Base-by-base conservation (phyloP, 2,329 filamentous ascomycete genomes). In the Exophiala alcalophila region DNA sequence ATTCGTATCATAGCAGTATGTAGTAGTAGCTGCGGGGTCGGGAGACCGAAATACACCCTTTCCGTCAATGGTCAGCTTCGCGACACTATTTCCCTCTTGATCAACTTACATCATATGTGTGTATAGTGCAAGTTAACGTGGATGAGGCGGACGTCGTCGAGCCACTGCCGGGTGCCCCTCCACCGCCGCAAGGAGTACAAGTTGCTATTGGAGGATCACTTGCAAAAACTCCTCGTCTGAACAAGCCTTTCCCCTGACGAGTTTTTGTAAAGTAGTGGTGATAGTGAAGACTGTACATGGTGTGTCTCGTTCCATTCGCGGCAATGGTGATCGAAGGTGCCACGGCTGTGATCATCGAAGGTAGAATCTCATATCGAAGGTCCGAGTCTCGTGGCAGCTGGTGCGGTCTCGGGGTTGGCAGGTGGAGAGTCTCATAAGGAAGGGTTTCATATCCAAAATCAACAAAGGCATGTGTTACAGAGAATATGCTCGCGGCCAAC, bases 301-400 rank as follows among this genome's bases (percentile, higher is more conserved):
- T 55, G n/a, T 52, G 31, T 9, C 23, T 31, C 5, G 46, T 38
- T 5, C 52, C 49, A 29, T 55, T 49, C 15, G 40, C 21, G 9
- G 40, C 37, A 10, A 46, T 23, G 12, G 38, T 50, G 23, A 55
- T 38, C 19, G 41, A 43, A 10, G 50, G 49, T 4, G 52, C 44
- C 5, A 55, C 44, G 10, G 52, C 52, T 26, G 47, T 55, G 37
- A 52, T 47, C 49, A 53, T 48, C 5, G 48, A 54, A 9, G 49
- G 42, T 18, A 47, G 44, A 12, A 49, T 30, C 19, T 43, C 48
- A 35, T 47, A 43, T 12, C 51, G 48, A 26, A 54, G 40, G 32
- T 47, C 46, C 11, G 38, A 38, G 33, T 42, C 47, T 18, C 18
- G 25, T 6, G 45, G 48, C 16, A 54, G 20, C 41, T 54, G 51